phyloP scores from a whole-genome alignment of 2,329 filamentous ascomycete genomes.

The Helicocarpus griseus region DNA sequence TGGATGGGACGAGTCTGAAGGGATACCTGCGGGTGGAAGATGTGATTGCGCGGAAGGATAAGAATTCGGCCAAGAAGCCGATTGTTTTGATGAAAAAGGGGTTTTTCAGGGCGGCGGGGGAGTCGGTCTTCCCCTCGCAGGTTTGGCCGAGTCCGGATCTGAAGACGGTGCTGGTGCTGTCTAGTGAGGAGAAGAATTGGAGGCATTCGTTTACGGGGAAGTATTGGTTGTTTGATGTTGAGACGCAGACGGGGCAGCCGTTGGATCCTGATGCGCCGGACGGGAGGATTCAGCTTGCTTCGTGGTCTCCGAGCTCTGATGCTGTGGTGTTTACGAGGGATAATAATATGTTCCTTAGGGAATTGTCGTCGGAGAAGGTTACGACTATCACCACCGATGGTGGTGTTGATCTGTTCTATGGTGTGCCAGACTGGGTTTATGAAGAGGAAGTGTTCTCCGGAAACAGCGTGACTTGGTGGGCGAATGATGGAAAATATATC shows the following conservation, averaged over 20 bases:
- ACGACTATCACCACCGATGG: constrained; percentile 77
- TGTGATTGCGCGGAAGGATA: constrained; percentile 51
- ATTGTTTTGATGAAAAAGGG: constrained; percentile 65
- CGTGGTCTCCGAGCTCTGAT: constrained; percentile 81
- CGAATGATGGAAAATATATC: constrained; percentile 74
- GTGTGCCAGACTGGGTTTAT: constrained; percentile 95
- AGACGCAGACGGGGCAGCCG: constrained; percentile 64
- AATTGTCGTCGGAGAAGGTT: constrained; percentile 50
- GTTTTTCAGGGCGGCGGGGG: constrained; percentile 51
- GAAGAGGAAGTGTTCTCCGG: constrained; percentile 74
- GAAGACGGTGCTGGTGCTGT: constrained; percentile 75
- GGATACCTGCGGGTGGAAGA: constrained; percentile 80
- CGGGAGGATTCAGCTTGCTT: constrained; percentile 68
- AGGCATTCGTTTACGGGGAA: constrained; percentile 76
- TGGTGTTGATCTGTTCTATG: constrained; percentile 82
- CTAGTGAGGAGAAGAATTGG: constrained; percentile 67
- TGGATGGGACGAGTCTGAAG: constrained; percentile 37
- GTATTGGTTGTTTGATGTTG: constrained; percentile 91
- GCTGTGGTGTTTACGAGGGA: constrained; percentile 79
- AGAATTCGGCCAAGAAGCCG: constrained; percentile 34
- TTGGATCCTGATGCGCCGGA: constrained; percentile 60
- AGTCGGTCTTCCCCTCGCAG: constrained; percentile 47
- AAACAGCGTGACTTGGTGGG: constrained; percentile 91
- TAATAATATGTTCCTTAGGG: constrained; percentile 83
- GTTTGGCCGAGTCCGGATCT: constrained; percentile 73